Evolutionary conservation across 2,329 filamentous ascomycete genomes (phyloP), one percentile per base, ranked within the genome.

Genomic region (Trichoderma sp.): DNA sequence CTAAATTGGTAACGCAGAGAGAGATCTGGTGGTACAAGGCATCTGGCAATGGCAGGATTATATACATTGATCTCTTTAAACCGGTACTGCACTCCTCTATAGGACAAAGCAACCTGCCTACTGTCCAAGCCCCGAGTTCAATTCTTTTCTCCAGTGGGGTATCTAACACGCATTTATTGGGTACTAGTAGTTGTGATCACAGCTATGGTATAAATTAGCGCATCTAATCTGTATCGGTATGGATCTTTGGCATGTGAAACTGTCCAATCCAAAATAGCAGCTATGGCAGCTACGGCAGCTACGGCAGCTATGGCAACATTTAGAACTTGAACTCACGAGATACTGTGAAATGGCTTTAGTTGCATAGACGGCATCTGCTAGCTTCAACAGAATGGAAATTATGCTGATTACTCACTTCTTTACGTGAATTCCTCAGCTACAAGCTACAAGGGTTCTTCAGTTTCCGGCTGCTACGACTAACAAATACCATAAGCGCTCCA

Each of bases 1-100:
- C 68, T 59, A 68, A 69, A 61, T 66, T 61, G 68, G 68, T 39
- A 69, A 69, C 43, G 59, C 28, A 56, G 26, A 39, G 30, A 18
- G 46, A 34, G 8, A 2, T 34, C 26, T 43, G 32, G 51, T n/a
- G 14, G 30, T 30, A 52, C 21, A 4, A 26, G 32, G 14, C 0
- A 11, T 43, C 18, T 5, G 21, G 7, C 13, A 21, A 39, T 39
- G 24, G 26, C 10, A 8, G 18, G 8, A 34, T 63, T 63, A 18
- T 26, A 28, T 65, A 43, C 4, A 14, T 34, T 34, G 11, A 24
- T 11, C 61, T 30, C 24, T n/a, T 8, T n/a, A 30, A 13, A 21
- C 39, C 4, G 32, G 52, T 32, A 14, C 60, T 64, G 28, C 39
- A 43, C 18, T 4, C 5, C 16, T 43, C 18, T n/a, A 30, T 21